Evolutionary conservation across 139 green algal species (phyloP).

Genomic region (Closterium sp.): DNA sequence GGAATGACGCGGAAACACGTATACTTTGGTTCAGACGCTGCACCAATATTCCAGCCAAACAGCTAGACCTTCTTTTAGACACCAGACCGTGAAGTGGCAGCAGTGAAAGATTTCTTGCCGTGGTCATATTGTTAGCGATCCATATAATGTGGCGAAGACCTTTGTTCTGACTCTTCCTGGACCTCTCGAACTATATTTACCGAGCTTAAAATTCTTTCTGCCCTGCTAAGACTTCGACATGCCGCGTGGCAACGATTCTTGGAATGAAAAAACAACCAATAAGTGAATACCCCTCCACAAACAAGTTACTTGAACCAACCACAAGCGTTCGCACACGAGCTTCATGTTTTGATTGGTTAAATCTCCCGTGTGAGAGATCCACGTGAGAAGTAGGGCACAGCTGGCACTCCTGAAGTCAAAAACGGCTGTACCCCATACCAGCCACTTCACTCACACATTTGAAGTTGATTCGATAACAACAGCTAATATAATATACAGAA

Average conservation of each 20-base stretch:
- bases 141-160: not conserved
- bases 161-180: too few species aligned
- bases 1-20: not conserved
- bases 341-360: not conserved
- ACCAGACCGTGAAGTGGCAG: not conserved
- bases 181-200: too few species aligned
- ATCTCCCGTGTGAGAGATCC: not conserved
- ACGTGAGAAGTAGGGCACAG: not conserved
- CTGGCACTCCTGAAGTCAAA: too few species aligned
- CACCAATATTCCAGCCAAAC: not conserved
- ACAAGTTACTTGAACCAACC: not conserved
- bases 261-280: not conserved
- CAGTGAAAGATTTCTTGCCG: not conserved
- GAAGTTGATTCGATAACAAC: too few species aligned
- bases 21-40: not conserved
- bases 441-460: too few species aligned
- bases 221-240: not conserved
- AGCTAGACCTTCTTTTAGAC: too few species aligned
- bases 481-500: too few species aligned
- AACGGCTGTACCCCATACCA: too few species aligned
- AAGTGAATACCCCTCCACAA: not conserved
- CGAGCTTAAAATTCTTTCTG: too few species aligned
- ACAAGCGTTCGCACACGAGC: not conserved
- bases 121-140: not conserved
- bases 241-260: not conserved